Base-by-base conservation (phyloP, 2,329 filamentous ascomycete genomes). In the Penicillium sp. region DNA sequence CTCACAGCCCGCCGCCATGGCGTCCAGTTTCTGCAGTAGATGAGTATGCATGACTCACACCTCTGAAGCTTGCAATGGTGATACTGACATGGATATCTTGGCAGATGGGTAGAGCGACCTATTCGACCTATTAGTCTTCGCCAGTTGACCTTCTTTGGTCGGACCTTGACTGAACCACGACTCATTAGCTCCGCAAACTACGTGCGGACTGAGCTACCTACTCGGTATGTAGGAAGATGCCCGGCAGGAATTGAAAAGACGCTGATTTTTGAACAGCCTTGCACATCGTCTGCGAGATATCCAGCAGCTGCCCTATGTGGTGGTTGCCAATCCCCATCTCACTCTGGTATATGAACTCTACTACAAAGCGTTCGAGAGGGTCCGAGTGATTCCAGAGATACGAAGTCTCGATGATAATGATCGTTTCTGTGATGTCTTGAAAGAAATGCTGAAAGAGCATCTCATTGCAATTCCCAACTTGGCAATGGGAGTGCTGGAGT, bases 161-260 rank as follows among this genome's bases (percentile, higher is more conserved):
- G 94, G 44, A 95, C 92, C 19, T 78, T 99, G 70, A 97, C 92
- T 44, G 92, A 97, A 75, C 82, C 86, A 47, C 87, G 95, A 54
- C 81, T 99, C 58, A 84, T 99, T 63, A 92, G 90, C 76, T 97
- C 92, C 40, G 94, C 94, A 58, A 99, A 99, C 76, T 99, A 99
- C 79, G 92, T 97, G 48, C 89, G 94, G 54, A 91, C 91, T 5
- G 94, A 99, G 77, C 83, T 99, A 48, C 93, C 93, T 7, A 94
- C 89, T 7, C 84, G 89, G 87, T 88, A 72, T 57, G 76, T 66
- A 27, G 16, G 8, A 34, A 16, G 10, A 2, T n/a, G 23, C 11
- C 10, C 7, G 14, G 9, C n/a, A 30, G 6, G n/a, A 18, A 27
- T 10, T 16, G 6, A 11, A 10, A 19, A 56, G 27, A 60, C 29